These are phyloP conservation scores for Coriaria nepalensis DNA, from an alignment of 306 rosid species.

Conservation along the genomic window DNA sequence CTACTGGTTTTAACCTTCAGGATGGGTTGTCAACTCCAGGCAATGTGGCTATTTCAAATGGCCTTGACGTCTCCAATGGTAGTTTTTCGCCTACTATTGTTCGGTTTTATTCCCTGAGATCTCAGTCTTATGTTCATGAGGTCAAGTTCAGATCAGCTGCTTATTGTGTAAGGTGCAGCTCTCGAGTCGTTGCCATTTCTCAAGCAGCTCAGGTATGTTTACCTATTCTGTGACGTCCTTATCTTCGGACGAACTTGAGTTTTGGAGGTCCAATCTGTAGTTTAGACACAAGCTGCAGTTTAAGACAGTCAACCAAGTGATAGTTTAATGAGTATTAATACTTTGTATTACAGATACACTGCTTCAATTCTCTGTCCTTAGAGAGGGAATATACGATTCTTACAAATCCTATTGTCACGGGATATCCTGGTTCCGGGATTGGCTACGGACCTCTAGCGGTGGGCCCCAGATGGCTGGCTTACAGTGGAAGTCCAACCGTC, in stretches of 20 bases:
- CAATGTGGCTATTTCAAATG: constrained; percentile 35
- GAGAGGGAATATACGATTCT: constrained; percentile 73
- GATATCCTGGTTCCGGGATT: constrained; percentile 52
- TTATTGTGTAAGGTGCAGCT: constrained; percentile 81
- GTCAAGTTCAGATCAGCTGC: constrained; percentile 80
- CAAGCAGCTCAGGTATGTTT: constrained; percentile 68
- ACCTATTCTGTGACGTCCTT: constrained; percentile 2
- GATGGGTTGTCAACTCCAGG: constrained; percentile 29
- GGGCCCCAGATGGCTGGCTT: constrained; percentile 95
- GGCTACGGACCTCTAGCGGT: constrained; percentile 94
- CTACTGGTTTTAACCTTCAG: constrained; percentile 39
- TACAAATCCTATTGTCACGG: constrained; percentile 56
- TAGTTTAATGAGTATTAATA: too few relatives aligned
- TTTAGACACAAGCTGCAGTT: too few relatives aligned
- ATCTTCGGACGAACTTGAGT: constrained; percentile 9
- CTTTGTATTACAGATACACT: constrained; percentile 61
- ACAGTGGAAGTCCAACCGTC: constrained; percentile 66
- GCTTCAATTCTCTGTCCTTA: constrained; percentile 60
- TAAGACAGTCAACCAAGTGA: too few relatives aligned
- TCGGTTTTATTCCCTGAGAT: constrained; percentile 71
- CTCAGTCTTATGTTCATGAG: constrained; percentile 69
- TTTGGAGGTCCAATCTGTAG: background rate
- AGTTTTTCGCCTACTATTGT: constrained; percentile 60
- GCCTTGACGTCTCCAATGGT: constrained; percentile 44
- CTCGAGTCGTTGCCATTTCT: constrained; percentile 71